Conservation (phyloP, 495 filamentous ascomycete genomes). For the Penicillium samsonianum region DNA sequence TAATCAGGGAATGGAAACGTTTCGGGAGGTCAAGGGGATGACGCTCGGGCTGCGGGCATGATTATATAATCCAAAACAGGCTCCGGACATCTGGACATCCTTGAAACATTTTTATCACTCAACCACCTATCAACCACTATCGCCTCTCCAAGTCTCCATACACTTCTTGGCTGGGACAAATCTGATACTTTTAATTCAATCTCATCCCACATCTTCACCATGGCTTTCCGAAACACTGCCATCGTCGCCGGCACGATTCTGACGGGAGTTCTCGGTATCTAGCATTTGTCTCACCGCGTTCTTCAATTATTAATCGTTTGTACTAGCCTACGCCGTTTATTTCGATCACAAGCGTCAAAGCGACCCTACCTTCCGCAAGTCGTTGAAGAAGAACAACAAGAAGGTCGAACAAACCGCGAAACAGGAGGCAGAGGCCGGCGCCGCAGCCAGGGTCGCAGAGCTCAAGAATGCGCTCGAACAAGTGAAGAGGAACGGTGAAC, state of each 20-base stretch:
- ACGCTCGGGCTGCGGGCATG: conserved; percentile 11
- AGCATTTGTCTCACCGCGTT: conserved; percentile 12
- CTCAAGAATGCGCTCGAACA: conserved; percentile 72
- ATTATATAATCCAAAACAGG: conserved; percentile 4
- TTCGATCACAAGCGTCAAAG: conserved; percentile 92
- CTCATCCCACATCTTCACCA: conserved; percentile 29
- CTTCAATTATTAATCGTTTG: background rate
- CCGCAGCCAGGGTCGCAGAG: conserved; percentile 60
- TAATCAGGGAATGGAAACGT: background rate
- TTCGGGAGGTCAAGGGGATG: conserved; percentile 7
- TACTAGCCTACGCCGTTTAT: conserved; percentile 75
- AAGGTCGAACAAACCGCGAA: conserved; percentile 72
- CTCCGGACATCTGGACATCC: conserved; percentile 20
- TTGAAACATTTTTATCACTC: conserved; percentile 43
- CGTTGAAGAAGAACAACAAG: conserved; percentile 79
- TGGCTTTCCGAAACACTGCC: conserved; percentile 17
- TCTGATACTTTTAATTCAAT: background rate
- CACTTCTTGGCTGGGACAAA: background rate
- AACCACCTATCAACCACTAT: conserved; percentile 18
- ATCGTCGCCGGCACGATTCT: conserved; percentile 63
- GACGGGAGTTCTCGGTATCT: conserved; percentile 74
- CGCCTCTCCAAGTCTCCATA: conserved; percentile 5
- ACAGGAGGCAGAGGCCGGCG: conserved; percentile 69
- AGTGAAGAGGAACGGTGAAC: conserved; percentile 79
- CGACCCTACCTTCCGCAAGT: conserved; percentile 82